Conservation (phyloP, 352 stramenopile species). For the Pythium apleroticum region DNA sequence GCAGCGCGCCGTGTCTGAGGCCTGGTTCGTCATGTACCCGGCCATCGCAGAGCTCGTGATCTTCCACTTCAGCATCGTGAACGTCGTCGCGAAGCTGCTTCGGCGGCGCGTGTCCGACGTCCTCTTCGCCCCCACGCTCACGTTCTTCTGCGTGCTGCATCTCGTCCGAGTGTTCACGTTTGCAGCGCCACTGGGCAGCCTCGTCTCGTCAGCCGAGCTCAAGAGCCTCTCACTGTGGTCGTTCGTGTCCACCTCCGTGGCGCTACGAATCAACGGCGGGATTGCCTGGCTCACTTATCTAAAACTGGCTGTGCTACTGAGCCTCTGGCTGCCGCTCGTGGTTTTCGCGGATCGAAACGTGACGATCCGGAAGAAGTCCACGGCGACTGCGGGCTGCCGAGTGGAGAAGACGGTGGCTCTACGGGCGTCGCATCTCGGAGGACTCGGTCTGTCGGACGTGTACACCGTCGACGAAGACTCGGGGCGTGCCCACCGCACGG, state of each 20-base stretch:
- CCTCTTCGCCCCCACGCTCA: conserved; percentile 37
- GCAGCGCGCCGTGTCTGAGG: conserved; percentile 35
- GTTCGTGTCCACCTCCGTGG: conserved; percentile 32
- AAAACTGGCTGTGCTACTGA: conserved; percentile 37
- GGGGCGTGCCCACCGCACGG: neutral
- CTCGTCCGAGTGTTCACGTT: conserved; percentile 25
- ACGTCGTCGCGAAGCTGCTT: conserved; percentile 45
- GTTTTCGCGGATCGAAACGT: conserved; percentile 30
- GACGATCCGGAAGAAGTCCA: conserved; percentile 27
- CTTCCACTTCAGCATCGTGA: conserved; percentile 46
- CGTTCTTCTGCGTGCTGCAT: conserved; percentile 39
- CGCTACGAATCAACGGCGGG: conserved; percentile 31
- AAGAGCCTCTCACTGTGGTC: conserved; percentile 29
- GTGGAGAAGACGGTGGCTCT: conserved; percentile 8
- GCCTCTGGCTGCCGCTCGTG: conserved; percentile 38
- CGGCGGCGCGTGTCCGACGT: conserved; percentile 34
- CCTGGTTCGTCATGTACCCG: conserved; percentile 50
- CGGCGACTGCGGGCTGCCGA: conserved; percentile 11
- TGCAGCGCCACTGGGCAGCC: conserved; percentile 20
- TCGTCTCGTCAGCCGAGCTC: conserved; percentile 33
- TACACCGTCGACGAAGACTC: conserved; percentile 1
- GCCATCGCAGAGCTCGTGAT: conserved; percentile 39
- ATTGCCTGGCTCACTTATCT: conserved; percentile 33
- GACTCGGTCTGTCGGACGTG: conserved; percentile 6
- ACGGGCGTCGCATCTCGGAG: conserved; percentile 4